phyloP scores from a whole-genome alignment of 1,284 basidiomycete genomes.

The Ustilago nuda region DNA sequence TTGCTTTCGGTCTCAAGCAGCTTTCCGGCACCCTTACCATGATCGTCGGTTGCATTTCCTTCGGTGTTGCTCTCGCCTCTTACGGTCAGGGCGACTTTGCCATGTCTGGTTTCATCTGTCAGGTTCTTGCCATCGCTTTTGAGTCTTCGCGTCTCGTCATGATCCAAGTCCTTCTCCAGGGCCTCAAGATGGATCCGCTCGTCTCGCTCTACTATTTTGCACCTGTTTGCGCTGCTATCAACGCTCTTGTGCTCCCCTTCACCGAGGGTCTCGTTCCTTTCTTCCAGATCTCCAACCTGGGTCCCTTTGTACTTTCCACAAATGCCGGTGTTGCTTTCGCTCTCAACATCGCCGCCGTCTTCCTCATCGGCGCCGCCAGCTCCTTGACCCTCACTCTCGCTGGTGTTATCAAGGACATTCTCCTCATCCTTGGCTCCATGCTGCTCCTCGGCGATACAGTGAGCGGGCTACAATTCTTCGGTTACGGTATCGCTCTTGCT shows the following conservation, averaged over 20 bases:
- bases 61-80: conserved; percentile 86
- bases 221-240: conserved; percentile 85
- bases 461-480: conserved; percentile 86
- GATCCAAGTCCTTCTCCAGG: conserved; percentile 94
- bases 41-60: conserved; percentile 92
- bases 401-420: conserved; percentile 93
- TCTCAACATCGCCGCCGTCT: conserved; percentile 92
- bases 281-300: conserved; percentile 78
- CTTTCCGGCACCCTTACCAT: conserved; percentile 82
- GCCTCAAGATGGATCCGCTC: conserved; percentile 93
- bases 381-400: conserved; percentile 91
- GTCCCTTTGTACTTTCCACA: conserved; percentile 80
- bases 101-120: conserved; percentile 81
- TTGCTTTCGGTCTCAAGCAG: conserved; percentile 87
- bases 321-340: conserved; percentile 91
- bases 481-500: conserved; percentile 84
- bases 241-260: conserved; percentile 84
- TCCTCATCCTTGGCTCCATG: conserved; percentile 90
- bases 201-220: conserved; percentile 88
- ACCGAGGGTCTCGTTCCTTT: conserved; percentile 91
- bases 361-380: conserved; percentile 87
- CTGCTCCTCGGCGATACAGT: conserved; percentile 83
- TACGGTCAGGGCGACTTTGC: conserved; percentile 89
- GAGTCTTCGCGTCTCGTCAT: conserved; percentile 92
- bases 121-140: conserved; percentile 74